These are phyloP conservation scores for Diospyros kaki DNA, from an alignment of 148 eudicot genomes.

Conservation along the genomic window DNA sequence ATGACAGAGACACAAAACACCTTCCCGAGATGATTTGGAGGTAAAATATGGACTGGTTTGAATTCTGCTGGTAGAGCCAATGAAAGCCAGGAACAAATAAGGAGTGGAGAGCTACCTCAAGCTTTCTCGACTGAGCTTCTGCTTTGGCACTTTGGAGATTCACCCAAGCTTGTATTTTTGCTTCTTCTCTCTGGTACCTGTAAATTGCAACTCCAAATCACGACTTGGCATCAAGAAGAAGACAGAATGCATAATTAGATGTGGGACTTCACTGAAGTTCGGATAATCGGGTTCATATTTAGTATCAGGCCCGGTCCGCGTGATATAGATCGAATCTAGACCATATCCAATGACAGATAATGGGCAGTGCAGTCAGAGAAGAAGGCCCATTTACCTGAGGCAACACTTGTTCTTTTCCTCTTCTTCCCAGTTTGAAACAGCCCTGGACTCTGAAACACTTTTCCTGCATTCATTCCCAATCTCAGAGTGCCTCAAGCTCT, in stretches of 20 bases:
- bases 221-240: background rate
- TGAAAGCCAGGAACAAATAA: background rate
- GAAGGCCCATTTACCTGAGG: conserved; percentile 40
- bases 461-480: conserved; percentile 43
- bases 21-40: too few relatives aligned
- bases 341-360: too few relatives aligned
- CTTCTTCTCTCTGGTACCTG: conserved; percentile 93
- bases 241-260: background rate
- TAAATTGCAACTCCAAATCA: conserved; percentile 3
- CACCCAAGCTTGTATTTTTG: conserved; percentile 91
- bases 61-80: background rate
- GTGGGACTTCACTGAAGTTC: too few relatives aligned
- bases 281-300: too few relatives aligned
- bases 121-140: conserved; percentile 91
- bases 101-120: conserved; percentile 50
- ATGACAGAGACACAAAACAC: too few relatives aligned
- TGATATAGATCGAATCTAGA: too few relatives aligned
- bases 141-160: conserved; percentile 92
- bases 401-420: conserved; percentile 72
- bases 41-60: too few relatives aligned
- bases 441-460: conserved; percentile 59
- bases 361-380: background rate
- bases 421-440: conserved; percentile 60
- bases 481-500: conserved; percentile 91
- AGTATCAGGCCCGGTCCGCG: too few relatives aligned